Evolutionary conservation across 805 yeast genomes (phyloP).

Genomic region (Hemisphaericaspora nanyangensis): DNA sequence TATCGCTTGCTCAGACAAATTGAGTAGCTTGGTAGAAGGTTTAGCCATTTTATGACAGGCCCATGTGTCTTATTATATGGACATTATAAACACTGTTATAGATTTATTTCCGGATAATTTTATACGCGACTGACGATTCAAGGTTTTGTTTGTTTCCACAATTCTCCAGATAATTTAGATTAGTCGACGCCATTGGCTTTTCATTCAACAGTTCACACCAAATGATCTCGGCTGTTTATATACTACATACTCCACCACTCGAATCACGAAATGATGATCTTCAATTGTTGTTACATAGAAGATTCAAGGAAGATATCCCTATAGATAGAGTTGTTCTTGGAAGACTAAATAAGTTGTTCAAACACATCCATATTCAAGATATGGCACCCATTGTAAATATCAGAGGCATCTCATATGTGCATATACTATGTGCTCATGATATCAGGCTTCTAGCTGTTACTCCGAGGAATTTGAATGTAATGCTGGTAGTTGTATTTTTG

Average conservation of each 20-base stretch:
- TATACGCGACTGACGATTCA: no score
- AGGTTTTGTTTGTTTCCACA: no score
- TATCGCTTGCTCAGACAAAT: conserved; percentile 1
- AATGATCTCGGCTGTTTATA: conserved; percentile 38
- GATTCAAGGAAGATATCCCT: conserved; percentile 30
- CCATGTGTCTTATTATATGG: no score
- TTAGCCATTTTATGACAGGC: no score
- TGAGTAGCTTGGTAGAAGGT: background rate
- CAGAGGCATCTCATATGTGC: conserved; percentile 54
- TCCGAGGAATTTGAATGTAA: conserved; percentile 48
- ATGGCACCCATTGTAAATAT: conserved; percentile 42
- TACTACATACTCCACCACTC: conserved; percentile 26
- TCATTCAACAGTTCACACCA: background rate
- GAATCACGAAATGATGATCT: conserved; percentile 19
- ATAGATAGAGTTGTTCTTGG: conserved; percentile 18
- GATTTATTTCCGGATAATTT: no score
- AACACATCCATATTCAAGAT: conserved; percentile 16
- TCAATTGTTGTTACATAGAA: conserved; percentile 32
- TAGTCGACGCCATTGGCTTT: no score
- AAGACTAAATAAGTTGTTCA: conserved; percentile 22
- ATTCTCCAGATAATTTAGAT: no score
- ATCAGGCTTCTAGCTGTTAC: conserved; percentile 41
- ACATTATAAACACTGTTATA: no score
- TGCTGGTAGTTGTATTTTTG: conserved; percentile 57
- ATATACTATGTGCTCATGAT: conserved; percentile 44